Percentiles rank a stretch among this genome's conserved stretches.
Conservation (phyloP, 2,329 filamentous ascomycete species). For the Bertia moriformis region DNA sequence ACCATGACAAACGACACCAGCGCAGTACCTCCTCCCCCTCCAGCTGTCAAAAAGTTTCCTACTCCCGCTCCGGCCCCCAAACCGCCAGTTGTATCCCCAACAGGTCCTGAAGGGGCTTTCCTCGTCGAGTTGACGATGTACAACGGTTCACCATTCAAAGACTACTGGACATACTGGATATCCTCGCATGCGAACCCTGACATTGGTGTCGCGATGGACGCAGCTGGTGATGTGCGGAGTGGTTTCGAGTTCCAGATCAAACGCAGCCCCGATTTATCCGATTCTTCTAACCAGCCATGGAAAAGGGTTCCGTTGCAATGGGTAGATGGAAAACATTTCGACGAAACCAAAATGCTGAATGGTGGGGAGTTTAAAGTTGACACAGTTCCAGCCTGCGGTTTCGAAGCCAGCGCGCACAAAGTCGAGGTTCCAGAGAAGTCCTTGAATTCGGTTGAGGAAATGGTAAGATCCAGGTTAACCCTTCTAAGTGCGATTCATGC, state of each 20-base stretch:
- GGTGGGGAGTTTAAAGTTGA: conserved; percentile 7
- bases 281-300: conserved; percentile 5
- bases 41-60: neutral
- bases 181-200: conserved; percentile 5
- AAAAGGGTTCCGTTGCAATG: conserved; percentile 14
- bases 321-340: conserved; percentile 9
- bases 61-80: neutral
- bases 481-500: too few relatives aligned
- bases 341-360: conserved; percentile 12
- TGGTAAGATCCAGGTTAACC: conserved; percentile 2
- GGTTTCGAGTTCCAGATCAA: conserved; percentile 16
- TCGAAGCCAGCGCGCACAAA: conserved; percentile 10
- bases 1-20: neutral
- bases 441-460: conserved; percentile 6
- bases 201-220: conserved; percentile 14
- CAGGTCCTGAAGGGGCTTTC: conserved; percentile 8
- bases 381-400: conserved; percentile 8
- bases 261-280: conserved; percentile 10
- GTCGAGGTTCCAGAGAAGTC: conserved; percentile 5
- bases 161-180: conserved; percentile 19
- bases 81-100: conserved; percentile 10
- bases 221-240: conserved; percentile 13
- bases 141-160: conserved; percentile 16
- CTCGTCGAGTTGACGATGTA: conserved; percentile 13
- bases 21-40: neutral